Percentiles rank a stretch among this genome's conserved stretches.
Conservation (phyloP, 2,329 filamentous ascomycete species). For the Leptographium procerum region DNA sequence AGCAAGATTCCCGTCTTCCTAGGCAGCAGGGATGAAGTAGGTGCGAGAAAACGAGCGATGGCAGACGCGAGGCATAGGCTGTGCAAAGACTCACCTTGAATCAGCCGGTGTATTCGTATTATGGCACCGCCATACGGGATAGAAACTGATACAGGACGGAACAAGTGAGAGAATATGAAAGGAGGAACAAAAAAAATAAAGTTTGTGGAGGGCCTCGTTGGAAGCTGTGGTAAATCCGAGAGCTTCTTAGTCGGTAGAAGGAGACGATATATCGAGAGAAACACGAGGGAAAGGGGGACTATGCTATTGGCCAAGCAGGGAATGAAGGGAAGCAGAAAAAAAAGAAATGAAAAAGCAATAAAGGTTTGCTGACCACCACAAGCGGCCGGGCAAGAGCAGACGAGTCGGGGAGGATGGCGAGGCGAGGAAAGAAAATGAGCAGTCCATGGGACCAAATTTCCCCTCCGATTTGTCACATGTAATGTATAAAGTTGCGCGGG, state of each 20-base stretch:
- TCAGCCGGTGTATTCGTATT: background rate
- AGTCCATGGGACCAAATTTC: slow-evolving; percentile 4
- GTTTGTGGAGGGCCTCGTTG: background rate
- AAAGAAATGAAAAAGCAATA: background rate
- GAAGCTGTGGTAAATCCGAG: background rate
- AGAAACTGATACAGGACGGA: background rate
- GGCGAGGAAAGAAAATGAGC: background rate
- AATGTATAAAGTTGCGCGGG: background rate
- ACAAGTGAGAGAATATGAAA: background rate
- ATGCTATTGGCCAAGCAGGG: background rate
- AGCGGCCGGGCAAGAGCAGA: background rate
- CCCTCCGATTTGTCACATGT: slow-evolving; percentile 7
- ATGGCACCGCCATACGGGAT: background rate
- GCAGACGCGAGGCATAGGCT: background rate
- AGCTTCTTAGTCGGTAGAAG: background rate
- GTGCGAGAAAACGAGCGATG: background rate
- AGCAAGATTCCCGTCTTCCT: too few species aligned
- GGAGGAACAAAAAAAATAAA: too few species aligned
- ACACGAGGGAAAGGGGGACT: background rate
- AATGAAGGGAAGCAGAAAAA: too few species aligned
- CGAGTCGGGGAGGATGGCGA: background rate
- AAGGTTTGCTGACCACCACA: background rate
- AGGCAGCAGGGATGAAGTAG: background rate
- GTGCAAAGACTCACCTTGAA: background rate
- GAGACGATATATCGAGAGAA: background rate